A percentile compares a stretch with the other conserved stretches of the same genome.
These are phyloP conservation scores for Flaveria linearis DNA, from an alignment of 129 eudicot species.

Conservation along the genomic window DNA sequence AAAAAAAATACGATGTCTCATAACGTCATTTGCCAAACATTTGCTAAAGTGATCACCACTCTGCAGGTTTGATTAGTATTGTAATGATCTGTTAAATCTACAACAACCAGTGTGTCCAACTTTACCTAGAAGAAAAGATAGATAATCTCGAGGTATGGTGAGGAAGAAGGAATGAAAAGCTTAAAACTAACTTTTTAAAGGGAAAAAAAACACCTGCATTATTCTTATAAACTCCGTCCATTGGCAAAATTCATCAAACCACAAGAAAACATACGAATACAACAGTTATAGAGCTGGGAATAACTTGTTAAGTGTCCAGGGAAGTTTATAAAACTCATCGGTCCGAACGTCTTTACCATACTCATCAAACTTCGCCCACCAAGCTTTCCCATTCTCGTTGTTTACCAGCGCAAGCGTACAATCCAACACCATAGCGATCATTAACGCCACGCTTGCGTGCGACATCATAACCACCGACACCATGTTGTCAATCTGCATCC, in stretches of 20 bases:
- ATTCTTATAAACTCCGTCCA: neutral
- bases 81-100: too few relatives aligned
- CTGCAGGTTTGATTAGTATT: too few relatives aligned
- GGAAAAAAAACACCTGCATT: neutral
- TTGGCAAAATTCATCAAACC: neutral
- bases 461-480: slow-evolving; percentile 50
- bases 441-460: slow-evolving; percentile 63
- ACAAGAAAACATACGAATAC: neutral
- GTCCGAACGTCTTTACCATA: slow-evolving; percentile 61
- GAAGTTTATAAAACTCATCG: slow-evolving; percentile 66
- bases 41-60: too few relatives aligned
- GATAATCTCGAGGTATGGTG: too few relatives aligned
- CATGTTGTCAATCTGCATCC: slow-evolving; percentile 64
- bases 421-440: slow-evolving; percentile 57
- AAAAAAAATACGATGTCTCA: too few relatives aligned
- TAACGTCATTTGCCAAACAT: too few relatives aligned
- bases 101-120: too few relatives aligned
- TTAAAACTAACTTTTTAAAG: too few relatives aligned
- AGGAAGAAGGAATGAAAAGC: too few relatives aligned
- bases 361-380: slow-evolving; percentile 66
- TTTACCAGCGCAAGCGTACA: slow-evolving; percentile 42
- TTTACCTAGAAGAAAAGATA: too few relatives aligned
- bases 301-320: slow-evolving; percentile 54
- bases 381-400: slow-evolving; percentile 51
- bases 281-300: slow-evolving; percentile 54